phyloP scores from a whole-genome alignment of 768 basidiomycete species.

The Scleroderma bovista region DNA sequence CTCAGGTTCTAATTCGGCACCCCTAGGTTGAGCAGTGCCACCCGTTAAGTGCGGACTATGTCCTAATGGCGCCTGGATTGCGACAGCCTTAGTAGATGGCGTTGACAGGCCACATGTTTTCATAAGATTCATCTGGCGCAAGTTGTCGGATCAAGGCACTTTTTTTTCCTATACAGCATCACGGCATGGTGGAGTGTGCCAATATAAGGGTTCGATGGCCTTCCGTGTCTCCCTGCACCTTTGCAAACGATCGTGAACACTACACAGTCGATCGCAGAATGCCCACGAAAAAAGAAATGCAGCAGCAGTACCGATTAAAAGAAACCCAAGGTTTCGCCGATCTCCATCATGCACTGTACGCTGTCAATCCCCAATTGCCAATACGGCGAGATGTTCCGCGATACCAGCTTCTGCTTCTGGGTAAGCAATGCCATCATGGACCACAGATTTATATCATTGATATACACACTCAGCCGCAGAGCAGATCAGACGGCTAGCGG shows the following conservation, averaged over 20 bases:
- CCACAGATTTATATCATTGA: background rate
- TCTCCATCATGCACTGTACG: constrained; percentile 19
- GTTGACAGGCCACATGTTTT: no score
- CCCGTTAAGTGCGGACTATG: no score
- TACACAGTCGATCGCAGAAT: background rate
- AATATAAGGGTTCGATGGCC: background rate
- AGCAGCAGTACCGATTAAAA: constrained; percentile 26
- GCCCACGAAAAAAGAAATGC: constrained; percentile 11
- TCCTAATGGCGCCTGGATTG: no score
- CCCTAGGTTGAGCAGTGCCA: no score
- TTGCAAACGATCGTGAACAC: constrained; percentile 2
- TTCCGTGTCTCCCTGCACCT: background rate
- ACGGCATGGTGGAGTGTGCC: no score
- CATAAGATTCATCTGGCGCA: no score
- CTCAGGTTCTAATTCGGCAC: no score
- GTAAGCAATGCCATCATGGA: constrained; percentile 2
- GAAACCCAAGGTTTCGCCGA: constrained; percentile 28
- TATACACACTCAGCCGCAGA: background rate
- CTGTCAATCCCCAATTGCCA: constrained; percentile 20
- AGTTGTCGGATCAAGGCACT: no score
- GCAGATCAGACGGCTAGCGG: background rate
- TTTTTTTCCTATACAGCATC: no score
- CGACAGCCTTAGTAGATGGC: no score
- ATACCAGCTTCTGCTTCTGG: constrained; percentile 22
- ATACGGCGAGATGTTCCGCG: constrained; percentile 24